Conservation (phyloP, 345 rosid genomes). For the Citrus reticulata region DNA sequence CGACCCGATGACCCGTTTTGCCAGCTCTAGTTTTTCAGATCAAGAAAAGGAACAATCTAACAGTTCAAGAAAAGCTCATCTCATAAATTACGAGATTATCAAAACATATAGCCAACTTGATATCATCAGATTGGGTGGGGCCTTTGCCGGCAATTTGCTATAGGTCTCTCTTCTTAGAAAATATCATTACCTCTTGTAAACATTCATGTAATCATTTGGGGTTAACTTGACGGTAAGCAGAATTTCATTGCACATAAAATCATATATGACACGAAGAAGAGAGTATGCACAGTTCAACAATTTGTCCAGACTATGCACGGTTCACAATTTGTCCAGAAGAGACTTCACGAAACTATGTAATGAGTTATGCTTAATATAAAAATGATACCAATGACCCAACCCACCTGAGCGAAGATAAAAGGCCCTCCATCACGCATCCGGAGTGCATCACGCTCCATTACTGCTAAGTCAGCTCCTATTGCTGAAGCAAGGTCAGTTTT, state of each 20-base stretch:
- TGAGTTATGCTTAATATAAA: not conserved
- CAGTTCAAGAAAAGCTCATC: not conserved
- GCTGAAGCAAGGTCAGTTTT: slow-evolving; percentile 94
- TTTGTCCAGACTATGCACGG: not conserved
- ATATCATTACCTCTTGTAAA: not conserved
- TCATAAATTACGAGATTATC: not conserved
- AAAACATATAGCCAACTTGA: not conserved
- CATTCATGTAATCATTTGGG: not conserved
- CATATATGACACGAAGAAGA: not conserved
- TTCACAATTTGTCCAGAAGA: not conserved
- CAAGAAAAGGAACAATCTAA: not conserved
- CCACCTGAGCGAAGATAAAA: slow-evolving; percentile 87
- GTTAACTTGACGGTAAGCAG: not conserved
- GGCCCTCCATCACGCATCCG: slow-evolving; percentile 99
- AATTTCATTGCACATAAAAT: not conserved
- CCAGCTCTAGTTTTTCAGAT: too few relatives aligned
- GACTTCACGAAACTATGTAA: not conserved
- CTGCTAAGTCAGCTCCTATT: slow-evolving; percentile 77
- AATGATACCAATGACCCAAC: slow-evolving; percentile 6
- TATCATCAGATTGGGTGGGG: not conserved
- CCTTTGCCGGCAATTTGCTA: not conserved
- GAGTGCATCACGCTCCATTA: slow-evolving; percentile 87
- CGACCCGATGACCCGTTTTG: too few relatives aligned
- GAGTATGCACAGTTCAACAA: not conserved
- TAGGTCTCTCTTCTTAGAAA: not conserved